Percentiles rank a stretch among this genome's conserved stretches.
Evolutionary conservation across 75 land plant species (phyloP).

Genomic region (Sequoiadendron giganteum): DNA sequence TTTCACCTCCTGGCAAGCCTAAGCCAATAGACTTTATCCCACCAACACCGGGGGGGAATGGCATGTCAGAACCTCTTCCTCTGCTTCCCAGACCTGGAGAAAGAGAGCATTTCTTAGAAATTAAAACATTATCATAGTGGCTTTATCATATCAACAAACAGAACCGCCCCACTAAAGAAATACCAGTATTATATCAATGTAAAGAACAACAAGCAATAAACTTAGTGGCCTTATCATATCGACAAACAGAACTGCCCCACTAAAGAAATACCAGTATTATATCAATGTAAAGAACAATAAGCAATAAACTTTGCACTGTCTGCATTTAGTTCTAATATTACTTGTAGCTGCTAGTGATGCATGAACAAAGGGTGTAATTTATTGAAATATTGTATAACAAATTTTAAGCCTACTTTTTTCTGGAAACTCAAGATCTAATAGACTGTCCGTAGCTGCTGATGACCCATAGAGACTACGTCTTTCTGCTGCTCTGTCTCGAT

Average conservation of each 20-base stretch:
- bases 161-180: background rate
- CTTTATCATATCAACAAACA: background rate
- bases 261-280: background rate
- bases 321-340: background rate
- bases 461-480: conserved; percentile 89
- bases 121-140: background rate
- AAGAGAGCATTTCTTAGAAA: background rate
- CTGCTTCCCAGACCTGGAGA: conserved; percentile 4
- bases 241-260: background rate
- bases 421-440: conserved; percentile 31
- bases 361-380: background rate
- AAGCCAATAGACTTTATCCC: conserved; percentile 22
- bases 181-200: background rate
- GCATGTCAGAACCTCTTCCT: conserved; percentile 26
- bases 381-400: background rate
- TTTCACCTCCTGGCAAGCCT: conserved; percentile 34
- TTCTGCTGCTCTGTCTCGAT: conserved; percentile 98
- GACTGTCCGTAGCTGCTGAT: conserved; percentile 45
- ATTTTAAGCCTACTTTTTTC: conserved; percentile 57
- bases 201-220: background rate
- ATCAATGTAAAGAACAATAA: background rate
- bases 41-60: conserved; percentile 96
- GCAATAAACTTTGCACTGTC: background rate
- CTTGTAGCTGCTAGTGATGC: background rate
- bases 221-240: background rate